Percentiles rank a stretch among this genome's conserved stretches.
Conservation (phyloP, 169 alveolate species). For the Babesia divergens region DNA sequence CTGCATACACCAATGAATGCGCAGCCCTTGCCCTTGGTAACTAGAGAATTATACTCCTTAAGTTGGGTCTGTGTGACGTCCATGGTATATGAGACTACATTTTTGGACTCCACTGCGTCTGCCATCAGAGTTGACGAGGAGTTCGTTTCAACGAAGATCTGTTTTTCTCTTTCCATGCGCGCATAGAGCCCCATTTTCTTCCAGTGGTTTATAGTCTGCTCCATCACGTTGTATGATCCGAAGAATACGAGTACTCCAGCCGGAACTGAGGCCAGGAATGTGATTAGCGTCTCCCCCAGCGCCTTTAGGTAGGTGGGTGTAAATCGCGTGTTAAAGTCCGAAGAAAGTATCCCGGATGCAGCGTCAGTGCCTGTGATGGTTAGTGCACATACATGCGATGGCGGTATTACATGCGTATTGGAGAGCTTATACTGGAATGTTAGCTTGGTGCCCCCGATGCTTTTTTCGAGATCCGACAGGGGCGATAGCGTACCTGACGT, state of each 20-base stretch:
- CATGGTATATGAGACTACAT: neutral
- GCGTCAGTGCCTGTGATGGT: slow-evolving; percentile 60
- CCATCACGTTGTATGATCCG: slow-evolving; percentile 86
- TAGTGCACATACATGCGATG: slow-evolving; percentile 80
- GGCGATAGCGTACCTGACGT: slow-evolving; percentile 96
- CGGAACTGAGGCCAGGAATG: slow-evolving; percentile 77
- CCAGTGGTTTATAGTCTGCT: slow-evolving; percentile 81
- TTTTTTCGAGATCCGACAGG: slow-evolving; percentile 83
- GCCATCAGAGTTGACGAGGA: slow-evolving; percentile 62
- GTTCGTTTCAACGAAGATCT: slow-evolving; percentile 67
- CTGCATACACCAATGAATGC: slow-evolving; percentile 90
- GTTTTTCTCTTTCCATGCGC: slow-evolving; percentile 66
- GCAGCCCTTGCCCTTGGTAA: slow-evolving; percentile 78
- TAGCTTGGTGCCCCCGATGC: slow-evolving; percentile 81
- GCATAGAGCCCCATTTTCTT: slow-evolving; percentile 72
- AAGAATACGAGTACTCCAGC: slow-evolving; percentile 84
- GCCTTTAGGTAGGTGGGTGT: slow-evolving; percentile 61
- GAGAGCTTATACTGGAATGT: slow-evolving; percentile 84
- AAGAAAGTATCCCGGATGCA: slow-evolving; percentile 62
- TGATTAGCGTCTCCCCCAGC: slow-evolving; percentile 68
- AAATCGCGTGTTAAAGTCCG: slow-evolving; percentile 79
- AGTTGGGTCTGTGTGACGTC: slow-evolving; percentile 68
- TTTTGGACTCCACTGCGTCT: slow-evolving; percentile 50
- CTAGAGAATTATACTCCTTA: slow-evolving; percentile 70
- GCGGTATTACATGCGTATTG: slow-evolving; percentile 89